These are phyloP conservation scores for Suhomyces bolitotheri DNA, from an alignment of 1,139 yeast genomes.

Conservation along the genomic window DNA sequence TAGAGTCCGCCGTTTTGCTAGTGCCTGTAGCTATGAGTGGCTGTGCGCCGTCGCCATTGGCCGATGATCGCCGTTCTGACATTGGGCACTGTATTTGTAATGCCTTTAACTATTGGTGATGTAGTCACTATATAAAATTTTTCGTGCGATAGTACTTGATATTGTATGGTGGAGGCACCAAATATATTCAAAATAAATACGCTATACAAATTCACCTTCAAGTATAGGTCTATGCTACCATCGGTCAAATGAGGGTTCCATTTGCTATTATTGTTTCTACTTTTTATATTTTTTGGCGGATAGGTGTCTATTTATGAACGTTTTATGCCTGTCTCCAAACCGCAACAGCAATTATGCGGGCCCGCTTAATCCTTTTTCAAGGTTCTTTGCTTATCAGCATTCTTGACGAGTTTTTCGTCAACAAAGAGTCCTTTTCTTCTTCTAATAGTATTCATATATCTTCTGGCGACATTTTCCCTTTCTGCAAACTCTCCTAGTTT, in stretches of 20 bases:
- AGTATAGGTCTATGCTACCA: too few relatives aligned
- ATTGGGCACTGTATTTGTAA: neutral
- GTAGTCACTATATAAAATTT: constrained; percentile 5
- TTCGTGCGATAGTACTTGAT: constrained; percentile 4
- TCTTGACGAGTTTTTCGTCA: constrained; percentile 84
- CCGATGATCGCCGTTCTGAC: constrained; percentile 6
- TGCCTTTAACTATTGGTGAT: neutral
- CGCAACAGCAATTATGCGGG: too few relatives aligned
- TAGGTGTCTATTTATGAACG: too few relatives aligned
- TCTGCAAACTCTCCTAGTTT: constrained; percentile 93
- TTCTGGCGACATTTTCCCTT: constrained; percentile 83
- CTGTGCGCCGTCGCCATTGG: constrained; percentile 1
- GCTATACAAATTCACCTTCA: too few relatives aligned
- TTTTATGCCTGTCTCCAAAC: too few relatives aligned
- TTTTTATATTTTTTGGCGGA: too few relatives aligned
- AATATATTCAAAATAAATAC: too few relatives aligned
- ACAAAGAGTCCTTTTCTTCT: constrained; percentile 86
- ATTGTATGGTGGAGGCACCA: neutral
- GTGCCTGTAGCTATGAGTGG: neutral
- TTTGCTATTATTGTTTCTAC: too few relatives aligned
- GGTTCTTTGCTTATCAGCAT: constrained; percentile 92
- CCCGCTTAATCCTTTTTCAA: constrained; percentile 65
- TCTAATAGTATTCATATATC: constrained; percentile 79
- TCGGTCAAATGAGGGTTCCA: too few relatives aligned
- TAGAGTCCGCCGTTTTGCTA: neutral